Evolutionary conservation across 371 early-diverging fungal genomes (phyloP).

Genomic region (Mortierella sp.): DNA sequence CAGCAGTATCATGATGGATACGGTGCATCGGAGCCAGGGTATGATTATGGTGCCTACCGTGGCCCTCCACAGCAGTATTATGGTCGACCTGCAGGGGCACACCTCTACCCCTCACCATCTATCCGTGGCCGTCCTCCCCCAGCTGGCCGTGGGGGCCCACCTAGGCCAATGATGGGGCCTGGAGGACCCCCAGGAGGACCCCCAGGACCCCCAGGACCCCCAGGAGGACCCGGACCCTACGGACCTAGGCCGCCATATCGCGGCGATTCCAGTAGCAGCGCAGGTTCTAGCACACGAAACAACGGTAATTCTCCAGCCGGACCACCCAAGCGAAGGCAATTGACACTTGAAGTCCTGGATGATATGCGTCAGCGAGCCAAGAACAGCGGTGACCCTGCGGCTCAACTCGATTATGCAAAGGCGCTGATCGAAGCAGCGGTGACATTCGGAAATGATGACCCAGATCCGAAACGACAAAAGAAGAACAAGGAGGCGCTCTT

Average conservation of each 20-base stretch:
- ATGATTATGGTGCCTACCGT: constrained; percentile 34
- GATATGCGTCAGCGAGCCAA: constrained; percentile 82
- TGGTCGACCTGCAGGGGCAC: constrained; percentile 35
- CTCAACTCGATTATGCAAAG: constrained; percentile 85
- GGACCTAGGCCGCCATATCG: constrained; percentile 38
- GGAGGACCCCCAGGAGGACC: constrained; percentile 41
- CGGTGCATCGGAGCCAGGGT: constrained; percentile 20
- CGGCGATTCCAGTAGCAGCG: constrained; percentile 28
- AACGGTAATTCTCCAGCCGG: constrained; percentile 4
- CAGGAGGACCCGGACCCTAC: constrained; percentile 41
- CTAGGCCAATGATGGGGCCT: constrained; percentile 42
- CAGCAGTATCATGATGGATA: constrained; percentile 41
- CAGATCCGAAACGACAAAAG: constrained; percentile 72
- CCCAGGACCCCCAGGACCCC: no score
- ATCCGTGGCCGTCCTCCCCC: constrained; percentile 37
- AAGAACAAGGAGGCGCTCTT: constrained; percentile 76
- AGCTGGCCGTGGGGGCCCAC: constrained; percentile 30
- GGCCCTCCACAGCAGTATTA: constrained; percentile 32
- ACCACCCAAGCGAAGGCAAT: constrained; percentile 48
- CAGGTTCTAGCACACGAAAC: constrained; percentile 1
- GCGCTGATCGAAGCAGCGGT: constrained; percentile 72
- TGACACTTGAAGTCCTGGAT: constrained; percentile 74
- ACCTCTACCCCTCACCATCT: constrained; percentile 37
- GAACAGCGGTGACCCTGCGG: constrained; percentile 77
- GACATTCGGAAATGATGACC: constrained; percentile 62